Conservation (phyloP, 78 protist genomes). For the Blattamonas nauphoetae region DNA sequence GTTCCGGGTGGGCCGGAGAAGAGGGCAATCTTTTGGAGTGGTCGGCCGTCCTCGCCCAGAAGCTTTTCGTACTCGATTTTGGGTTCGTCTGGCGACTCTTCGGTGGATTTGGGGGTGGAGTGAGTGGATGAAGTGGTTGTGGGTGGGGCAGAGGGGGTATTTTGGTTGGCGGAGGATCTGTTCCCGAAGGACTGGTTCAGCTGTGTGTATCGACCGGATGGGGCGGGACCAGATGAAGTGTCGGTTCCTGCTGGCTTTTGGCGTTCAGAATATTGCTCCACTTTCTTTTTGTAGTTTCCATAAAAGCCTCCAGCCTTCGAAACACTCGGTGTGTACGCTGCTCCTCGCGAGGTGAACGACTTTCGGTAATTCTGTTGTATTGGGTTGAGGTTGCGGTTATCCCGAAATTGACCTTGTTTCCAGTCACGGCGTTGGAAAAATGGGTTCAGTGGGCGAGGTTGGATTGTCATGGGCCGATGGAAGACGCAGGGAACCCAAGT, state of each 20-base stretch:
- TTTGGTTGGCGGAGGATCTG: no score
- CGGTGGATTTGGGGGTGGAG: not conserved
- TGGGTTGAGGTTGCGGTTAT: not conserved
- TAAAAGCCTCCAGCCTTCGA: no score
- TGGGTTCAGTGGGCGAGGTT: not conserved
- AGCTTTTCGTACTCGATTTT: not conserved
- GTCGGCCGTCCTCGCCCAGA: not conserved
- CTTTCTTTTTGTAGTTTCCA: not conserved
- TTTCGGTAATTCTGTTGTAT: not conserved
- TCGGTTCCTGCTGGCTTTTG: not conserved
- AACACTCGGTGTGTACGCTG: not conserved
- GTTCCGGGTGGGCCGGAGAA: not conserved
- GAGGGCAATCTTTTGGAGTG: not conserved
- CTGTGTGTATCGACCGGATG: not conserved
- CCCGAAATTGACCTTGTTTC: not conserved
- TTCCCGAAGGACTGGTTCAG: not conserved
- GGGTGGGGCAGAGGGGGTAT: no score
- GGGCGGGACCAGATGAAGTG: not conserved
- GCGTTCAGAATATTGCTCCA: not conserved
- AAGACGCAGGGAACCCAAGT: not conserved
- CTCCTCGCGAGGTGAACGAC: not conserved
- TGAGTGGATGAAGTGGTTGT: no score
- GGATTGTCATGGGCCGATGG: not conserved
- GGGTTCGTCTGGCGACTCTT: not conserved
- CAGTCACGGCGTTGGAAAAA: not conserved